Conservation (phyloP, 768 basidiomycete species). For the Macrolepiota albuminosa region DNA sequence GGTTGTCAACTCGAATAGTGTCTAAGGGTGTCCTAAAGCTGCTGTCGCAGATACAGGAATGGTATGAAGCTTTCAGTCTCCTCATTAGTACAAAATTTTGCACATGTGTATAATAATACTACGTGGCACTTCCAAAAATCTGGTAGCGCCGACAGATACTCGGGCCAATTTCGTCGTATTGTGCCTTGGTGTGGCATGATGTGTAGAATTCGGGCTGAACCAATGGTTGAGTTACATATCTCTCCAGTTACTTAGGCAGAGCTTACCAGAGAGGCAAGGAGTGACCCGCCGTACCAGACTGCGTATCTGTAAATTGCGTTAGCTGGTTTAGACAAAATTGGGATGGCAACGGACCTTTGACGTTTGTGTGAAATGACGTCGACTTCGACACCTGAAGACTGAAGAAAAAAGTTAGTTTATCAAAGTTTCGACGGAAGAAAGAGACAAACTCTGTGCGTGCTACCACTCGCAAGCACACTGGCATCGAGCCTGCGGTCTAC, state of each 20-base stretch:
- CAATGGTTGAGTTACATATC: conserved; percentile 1
- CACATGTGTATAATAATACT: conserved; percentile 17
- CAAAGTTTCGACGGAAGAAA: neutral
- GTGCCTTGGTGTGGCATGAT: conserved; percentile 90
- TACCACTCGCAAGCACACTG: conserved; percentile 70
- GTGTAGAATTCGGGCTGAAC: conserved; percentile 89
- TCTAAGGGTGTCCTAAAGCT: neutral
- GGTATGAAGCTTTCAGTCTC: neutral
- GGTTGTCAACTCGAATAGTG: neutral
- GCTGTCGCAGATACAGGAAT: neutral
- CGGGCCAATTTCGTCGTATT: conserved; percentile 91
- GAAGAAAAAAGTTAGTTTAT: neutral
- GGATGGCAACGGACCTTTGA: conserved; percentile 57
- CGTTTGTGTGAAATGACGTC: conserved; percentile 99
- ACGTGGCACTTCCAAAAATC: conserved; percentile 88
- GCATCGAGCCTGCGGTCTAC: conserved; percentile 88
- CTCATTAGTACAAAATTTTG: neutral
- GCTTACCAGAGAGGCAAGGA: conserved; percentile 85
- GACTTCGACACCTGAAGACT: conserved; percentile 97
- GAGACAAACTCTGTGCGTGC: conserved; percentile 60
- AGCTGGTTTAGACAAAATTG: conserved; percentile 5
- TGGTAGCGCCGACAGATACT: conserved; percentile 91
- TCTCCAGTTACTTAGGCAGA: neutral
- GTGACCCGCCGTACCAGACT: conserved; percentile 97
- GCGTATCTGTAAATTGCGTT: conserved; percentile 58